Conservation (phyloP, 352 stramenopile species). For the Phytopythium cucurbitacearum region DNA sequence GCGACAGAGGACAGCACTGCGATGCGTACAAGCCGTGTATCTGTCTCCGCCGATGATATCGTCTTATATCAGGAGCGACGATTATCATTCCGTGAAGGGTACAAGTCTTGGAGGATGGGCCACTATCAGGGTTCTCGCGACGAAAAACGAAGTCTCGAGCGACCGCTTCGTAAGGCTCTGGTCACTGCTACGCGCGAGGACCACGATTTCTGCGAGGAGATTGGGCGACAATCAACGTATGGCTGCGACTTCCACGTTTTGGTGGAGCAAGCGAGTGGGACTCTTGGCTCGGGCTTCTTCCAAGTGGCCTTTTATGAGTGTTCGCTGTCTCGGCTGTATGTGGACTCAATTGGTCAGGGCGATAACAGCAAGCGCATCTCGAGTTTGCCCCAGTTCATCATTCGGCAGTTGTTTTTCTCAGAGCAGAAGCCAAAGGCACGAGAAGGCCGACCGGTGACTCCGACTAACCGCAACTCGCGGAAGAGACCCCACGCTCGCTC, state of each 20-base stretch:
- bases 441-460: constrained; percentile 19
- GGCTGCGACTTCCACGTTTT: constrained; percentile 78
- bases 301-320: constrained; percentile 88
- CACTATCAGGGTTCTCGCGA: constrained; percentile 71
- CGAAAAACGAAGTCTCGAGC: constrained; percentile 51
- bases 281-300: constrained; percentile 70
- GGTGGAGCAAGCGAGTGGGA: constrained; percentile 49
- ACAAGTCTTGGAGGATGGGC: constrained; percentile 84
- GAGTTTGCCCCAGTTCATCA: constrained; percentile 39
- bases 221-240: constrained; percentile 47
- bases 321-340: constrained; percentile 55
- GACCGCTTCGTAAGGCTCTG: constrained; percentile 41
- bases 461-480: constrained; percentile 17
- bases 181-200: constrained; percentile 60
- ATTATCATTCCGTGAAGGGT: constrained; percentile 75
- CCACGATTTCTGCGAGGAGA: constrained; percentile 72
- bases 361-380: constrained; percentile 16
- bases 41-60: constrained; percentile 79
- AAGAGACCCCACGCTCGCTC: constrained; percentile 14
- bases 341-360: constrained; percentile 27
- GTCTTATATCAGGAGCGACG: constrained; percentile 79
- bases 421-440: constrained; percentile 8
- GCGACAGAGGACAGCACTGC: constrained; percentile 22
- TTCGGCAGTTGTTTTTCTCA: constrained; percentile 59
- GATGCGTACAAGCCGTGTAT: constrained; percentile 40